phyloP scores from a whole-genome alignment of 169 alveolate species.

The Plasmodium gonderi region DNA sequence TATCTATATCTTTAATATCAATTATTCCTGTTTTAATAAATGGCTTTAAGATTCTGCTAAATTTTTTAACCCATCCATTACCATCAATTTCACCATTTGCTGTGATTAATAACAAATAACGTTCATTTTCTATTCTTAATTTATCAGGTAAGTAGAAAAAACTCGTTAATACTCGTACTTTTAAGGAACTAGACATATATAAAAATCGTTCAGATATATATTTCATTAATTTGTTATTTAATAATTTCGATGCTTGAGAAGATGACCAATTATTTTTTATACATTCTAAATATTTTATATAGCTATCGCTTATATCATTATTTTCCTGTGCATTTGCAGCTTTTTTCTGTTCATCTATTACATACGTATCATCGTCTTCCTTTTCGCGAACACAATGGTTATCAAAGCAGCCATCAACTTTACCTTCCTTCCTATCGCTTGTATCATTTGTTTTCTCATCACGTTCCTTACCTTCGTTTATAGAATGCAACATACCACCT shows the following conservation, averaged over 20 bases:
- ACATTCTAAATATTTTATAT: conserved; percentile 77
- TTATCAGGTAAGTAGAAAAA: conserved; percentile 81
- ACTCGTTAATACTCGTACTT: conserved; percentile 85
- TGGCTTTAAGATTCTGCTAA: conserved; percentile 88
- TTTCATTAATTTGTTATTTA: conserved; percentile 80
- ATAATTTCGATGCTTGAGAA: conserved; percentile 87
- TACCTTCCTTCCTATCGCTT: not conserved
- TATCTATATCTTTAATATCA: conserved; percentile 90
- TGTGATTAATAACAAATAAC: conserved; percentile 72
- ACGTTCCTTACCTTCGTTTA: not conserved
- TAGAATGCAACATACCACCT: not conserved
- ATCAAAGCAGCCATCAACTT: not conserved
- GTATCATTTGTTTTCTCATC: not conserved
- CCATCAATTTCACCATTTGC: conserved; percentile 90
- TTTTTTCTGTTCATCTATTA: not conserved
- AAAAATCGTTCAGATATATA: conserved; percentile 85
- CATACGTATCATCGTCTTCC: conserved; percentile 8
- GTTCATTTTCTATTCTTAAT: conserved; percentile 74
- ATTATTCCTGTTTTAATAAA: conserved; percentile 88
- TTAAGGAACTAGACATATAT: conserved; percentile 84
- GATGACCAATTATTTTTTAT: conserved; percentile 86
- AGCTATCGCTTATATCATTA: conserved; percentile 69
- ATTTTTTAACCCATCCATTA: conserved; percentile 92
- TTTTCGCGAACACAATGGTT: not conserved
- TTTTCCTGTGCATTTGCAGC: conserved; percentile 25